Percentiles rank a stretch among this genome's conserved stretches.
These are phyloP conservation scores for Ogataea zsoltii DNA, from an alignment of 805 yeast genomes.

Conservation along the genomic window DNA sequence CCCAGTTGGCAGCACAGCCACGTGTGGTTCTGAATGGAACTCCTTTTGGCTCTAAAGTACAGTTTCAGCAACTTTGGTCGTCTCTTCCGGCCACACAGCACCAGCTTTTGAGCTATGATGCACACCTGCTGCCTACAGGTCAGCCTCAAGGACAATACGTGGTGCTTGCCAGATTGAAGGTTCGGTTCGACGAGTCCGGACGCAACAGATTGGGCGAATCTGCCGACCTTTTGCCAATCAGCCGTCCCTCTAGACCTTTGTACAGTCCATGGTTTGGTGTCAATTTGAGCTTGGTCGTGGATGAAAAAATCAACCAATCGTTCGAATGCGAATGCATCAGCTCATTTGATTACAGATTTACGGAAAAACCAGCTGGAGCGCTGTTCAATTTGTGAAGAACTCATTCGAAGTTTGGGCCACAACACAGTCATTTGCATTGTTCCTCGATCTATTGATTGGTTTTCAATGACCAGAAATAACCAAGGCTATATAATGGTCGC, in stretches of 20 bases:
- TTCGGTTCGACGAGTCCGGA: conserved; percentile 77
- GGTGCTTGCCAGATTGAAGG: conserved; percentile 53
- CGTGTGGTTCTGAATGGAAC: conserved; percentile 61
- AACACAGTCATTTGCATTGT: background rate
- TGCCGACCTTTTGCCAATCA: conserved; percentile 46
- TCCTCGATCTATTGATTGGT: too few relatives aligned
- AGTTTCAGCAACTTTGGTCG: conserved; percentile 62
- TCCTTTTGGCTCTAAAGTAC: conserved; percentile 51
- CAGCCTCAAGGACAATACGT: conserved; percentile 32
- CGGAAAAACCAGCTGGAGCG: conserved; percentile 60
- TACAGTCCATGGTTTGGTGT: conserved; percentile 79
- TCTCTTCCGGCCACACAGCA: conserved; percentile 60
- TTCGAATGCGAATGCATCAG: conserved; percentile 49
- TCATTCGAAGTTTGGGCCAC: too few relatives aligned
- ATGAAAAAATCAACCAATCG: conserved; percentile 44
- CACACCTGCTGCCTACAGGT: conserved; percentile 56
- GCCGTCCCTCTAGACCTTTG: conserved; percentile 42
- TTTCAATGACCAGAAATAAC: too few relatives aligned
- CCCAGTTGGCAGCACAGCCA: conserved; percentile 50
- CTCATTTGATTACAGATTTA: conserved; percentile 65
- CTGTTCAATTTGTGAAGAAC: conserved; percentile 26
- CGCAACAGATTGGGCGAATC: conserved; percentile 63
- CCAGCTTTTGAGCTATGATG: conserved; percentile 61
- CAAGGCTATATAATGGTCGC: too few relatives aligned
- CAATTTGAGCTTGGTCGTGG: conserved; percentile 57